Base-by-base conservation (phyloP, 202 grass and related monocot species). In the Schoenoplectus tabernaemontani region DNA sequence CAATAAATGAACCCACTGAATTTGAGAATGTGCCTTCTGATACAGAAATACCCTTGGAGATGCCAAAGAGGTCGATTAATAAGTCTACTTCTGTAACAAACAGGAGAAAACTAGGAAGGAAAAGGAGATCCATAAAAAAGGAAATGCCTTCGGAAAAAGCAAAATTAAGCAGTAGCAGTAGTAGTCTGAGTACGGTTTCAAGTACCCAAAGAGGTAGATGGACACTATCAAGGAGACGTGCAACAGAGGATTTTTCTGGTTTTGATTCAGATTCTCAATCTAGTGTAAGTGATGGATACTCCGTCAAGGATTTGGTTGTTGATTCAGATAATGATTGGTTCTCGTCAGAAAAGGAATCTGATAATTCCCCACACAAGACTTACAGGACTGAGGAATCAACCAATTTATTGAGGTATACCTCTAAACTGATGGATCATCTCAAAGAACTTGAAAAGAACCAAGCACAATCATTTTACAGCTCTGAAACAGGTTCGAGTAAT, bases 251-350 rank as follows among this genome's bases (percentile, higher is more conserved):
- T 57, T 95, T 91, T 86, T 95, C 88, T 38, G 59, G 85, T 23
- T 91, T 91, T 84, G 90, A 91, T 86, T 95, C 96, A 0, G 96
- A 99, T 81, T 86, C 90, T 3, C 87, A 99, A 26, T 91, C 91
- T 3, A 99, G 88, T 63, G 30, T 79, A 66, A 92, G 89, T 44
- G 96, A 96, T 61, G 92, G 96, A 23, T 99, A 99, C 78, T 96
- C 96, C 11, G 96, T 99, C 65, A 92, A 91, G 76, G 92, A 99
- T 23, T 89, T 99, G 53, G 76, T 82, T 51, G 83, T 96, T 3
- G 96, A 99, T 62, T 99, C 96, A 57, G 96, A 93, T 82, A 96
- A 84, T 59, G 90, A 99, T 62, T 94, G 90, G 86, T 96, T 92
- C 72, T 61, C 83, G 42, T 96, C 92, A 1, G 96, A 99, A 78